Base-by-base conservation (phyloP, 2,329 filamentous ascomycete genomes). In the Cladosporium austrohemisphaericum region DNA sequence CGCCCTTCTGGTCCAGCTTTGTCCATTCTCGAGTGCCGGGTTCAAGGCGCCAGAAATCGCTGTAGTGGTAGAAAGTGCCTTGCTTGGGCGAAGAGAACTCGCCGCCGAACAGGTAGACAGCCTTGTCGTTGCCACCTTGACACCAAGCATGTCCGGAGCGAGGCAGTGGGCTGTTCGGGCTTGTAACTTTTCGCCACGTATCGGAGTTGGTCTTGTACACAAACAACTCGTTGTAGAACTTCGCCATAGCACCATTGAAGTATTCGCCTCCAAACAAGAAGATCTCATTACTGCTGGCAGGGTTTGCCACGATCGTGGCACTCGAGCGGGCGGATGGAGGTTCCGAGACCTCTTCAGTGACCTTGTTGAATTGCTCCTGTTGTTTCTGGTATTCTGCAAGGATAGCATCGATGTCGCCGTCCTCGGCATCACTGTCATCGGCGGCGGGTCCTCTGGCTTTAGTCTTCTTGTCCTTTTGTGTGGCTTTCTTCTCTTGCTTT, bases 11-110 rank as follows among this genome's bases (percentile, higher is more conserved):
- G 67, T 98, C 93, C 26, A 98, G 76, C 53, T 91, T 86, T 50
- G 83, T 87, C 93, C 93, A 98, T 72, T 98, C 93, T 60, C 90
- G 79, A 6, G 81, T 84, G 7, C 78, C 79, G 0, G 92, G 86
- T 64, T 97, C 91, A 35, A 97, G 78, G 41, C 86, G 79, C 92
- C 93, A 98, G 67, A 98, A 97, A 71, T 97, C 93, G 63, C 95
- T 95, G 73, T 98, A 98, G 70, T 98, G 93, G 68, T 98, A 96
- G 64, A 98, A 98, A 0, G 92, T 97, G 3, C 93, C 93, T 70
- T 97, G 93, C 66, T 96, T 97, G 2, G 93, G 93, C 22, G 86
- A 92, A 51, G 88, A 94, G 68, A 98, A 98, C 70, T 98, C 93
- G 53, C 92, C 93, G 56, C 93, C 93, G 63, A 97, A 97, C 13